These are phyloP conservation scores for Trypanosoma grayi DNA, from an alignment of 208 protist genomes.

Conservation along the genomic window DNA sequence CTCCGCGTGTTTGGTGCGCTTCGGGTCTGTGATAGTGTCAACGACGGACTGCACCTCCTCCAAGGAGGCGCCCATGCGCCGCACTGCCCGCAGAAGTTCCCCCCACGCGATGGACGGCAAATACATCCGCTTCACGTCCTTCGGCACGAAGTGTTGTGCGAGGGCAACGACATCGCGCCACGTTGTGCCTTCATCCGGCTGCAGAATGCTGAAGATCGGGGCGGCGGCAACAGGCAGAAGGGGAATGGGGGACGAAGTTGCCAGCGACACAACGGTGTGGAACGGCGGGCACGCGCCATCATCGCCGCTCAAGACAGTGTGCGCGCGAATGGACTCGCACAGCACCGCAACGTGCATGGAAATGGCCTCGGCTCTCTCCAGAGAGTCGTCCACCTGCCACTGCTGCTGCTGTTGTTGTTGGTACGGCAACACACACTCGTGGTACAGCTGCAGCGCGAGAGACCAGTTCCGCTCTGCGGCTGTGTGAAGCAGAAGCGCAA, in stretches of 20 bases:
- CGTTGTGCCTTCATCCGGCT: conserved; percentile 9
- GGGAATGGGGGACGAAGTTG: not conserved
- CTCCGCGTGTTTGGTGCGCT: conserved; percentile 38
- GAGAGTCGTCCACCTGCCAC: not conserved
- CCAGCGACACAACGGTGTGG: conserved; percentile 6
- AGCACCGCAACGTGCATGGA: conserved; percentile 18
- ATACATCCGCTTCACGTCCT: conserved; percentile 27
- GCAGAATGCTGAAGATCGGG: conserved; percentile 24
- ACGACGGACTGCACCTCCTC: conserved; percentile 38
- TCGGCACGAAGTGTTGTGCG: conserved; percentile 1
- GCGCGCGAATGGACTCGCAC: conserved; percentile 26
- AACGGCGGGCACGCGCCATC: conserved; percentile 11
- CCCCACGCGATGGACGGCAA: conserved; percentile 68
- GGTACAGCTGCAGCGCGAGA: conserved; percentile 11
- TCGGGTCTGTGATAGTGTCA: conserved; percentile 55
- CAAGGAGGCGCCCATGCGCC: conserved; percentile 51
- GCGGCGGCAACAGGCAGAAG: conserved; percentile 23
- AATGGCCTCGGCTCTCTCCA: not conserved
- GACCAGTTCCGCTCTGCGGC: conserved; percentile 1
- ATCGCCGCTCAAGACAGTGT: not conserved
- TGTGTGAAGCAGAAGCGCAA: conserved; percentile 9
- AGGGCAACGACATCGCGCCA: conserved; percentile 17
- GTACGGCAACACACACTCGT: conserved; percentile 6
- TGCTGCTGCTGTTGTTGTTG: not conserved
- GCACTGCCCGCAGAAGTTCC: conserved; percentile 49